A percentile compares a stretch with the other conserved stretches of the same genome.
Evolutionary conservation across 179 eudicot genomes (phyloP).

Genomic region (Amaranthus tricolor): DNA sequence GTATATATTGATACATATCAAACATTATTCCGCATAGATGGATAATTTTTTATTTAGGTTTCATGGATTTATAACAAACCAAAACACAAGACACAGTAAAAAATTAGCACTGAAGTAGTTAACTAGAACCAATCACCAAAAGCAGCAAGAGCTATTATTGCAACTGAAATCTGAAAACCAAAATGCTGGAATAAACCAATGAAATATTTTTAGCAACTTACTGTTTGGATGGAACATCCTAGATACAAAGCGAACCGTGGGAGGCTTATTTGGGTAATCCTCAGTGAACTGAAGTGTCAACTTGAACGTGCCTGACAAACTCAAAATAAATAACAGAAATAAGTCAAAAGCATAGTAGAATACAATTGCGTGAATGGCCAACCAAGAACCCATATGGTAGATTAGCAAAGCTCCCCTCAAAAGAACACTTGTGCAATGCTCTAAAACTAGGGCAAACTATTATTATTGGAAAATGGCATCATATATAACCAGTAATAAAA

Average conservation of each 20-base stretch:
- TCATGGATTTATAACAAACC: not conserved
- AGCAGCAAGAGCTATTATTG: not conserved
- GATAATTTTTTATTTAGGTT: too few species aligned
- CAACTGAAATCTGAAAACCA: not conserved
- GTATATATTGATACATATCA: not conserved
- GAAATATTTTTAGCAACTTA: constrained; percentile 29
- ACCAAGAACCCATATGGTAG: not conserved
- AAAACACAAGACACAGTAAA: too few species aligned
- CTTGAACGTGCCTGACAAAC: constrained; percentile 64
- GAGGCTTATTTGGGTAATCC: constrained; percentile 84
- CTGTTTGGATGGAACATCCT: constrained; percentile 90
- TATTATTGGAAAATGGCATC: not conserved
- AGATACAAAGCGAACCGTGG: constrained; percentile 78
- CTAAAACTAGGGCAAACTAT: not conserved
- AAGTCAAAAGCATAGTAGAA: constrained; percentile 3
- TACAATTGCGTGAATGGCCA: not conserved
- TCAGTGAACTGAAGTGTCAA: constrained; percentile 73
- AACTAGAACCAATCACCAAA: not conserved
- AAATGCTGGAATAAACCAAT: not conserved
- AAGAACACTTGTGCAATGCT: not conserved
- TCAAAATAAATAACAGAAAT: constrained; percentile 17
- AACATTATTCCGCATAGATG: not conserved
- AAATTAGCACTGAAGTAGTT: not conserved
- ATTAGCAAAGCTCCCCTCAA: not conserved
- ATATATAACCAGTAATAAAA: not conserved